These are phyloP conservation scores for Tuctoria greenei DNA, from an alignment of 176 grass and related monocot genomes.

Conservation along the genomic window DNA sequence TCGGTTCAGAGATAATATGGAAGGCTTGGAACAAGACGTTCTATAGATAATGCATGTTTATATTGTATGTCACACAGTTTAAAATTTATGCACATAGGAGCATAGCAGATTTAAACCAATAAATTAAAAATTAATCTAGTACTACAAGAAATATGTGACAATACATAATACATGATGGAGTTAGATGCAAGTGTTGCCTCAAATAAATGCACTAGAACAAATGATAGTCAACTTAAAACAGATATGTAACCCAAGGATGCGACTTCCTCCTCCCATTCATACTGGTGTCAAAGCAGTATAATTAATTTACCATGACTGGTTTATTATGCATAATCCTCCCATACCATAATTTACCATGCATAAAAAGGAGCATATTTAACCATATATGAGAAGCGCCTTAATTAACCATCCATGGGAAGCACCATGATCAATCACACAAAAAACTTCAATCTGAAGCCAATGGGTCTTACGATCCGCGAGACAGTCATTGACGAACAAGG, in stretches of 20 bases:
- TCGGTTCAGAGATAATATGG: slow-evolving; percentile 56
- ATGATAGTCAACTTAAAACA: slow-evolving; percentile 22
- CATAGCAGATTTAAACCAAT: slow-evolving; percentile 30
- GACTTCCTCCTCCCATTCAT: too few relatives aligned
- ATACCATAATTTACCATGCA: too few relatives aligned
- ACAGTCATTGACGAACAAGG: slow-evolving; percentile 48
- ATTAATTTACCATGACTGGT: too few relatives aligned
- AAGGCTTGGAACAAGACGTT: slow-evolving; percentile 58
- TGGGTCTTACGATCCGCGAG: slow-evolving; percentile 42
- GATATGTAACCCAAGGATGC: not conserved
- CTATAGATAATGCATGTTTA: slow-evolving; percentile 59
- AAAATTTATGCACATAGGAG: slow-evolving; percentile 51
- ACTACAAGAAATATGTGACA: not conserved
- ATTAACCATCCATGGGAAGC: not conserved
- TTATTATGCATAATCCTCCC: too few relatives aligned
- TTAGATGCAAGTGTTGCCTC: not conserved
- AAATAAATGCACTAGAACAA: slow-evolving; percentile 6
- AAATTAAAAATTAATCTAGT: slow-evolving; percentile 3
- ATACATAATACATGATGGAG: slow-evolving; percentile 12
- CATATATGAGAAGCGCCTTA: not conserved
- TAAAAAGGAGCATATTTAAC: not conserved
- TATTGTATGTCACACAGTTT: slow-evolving; percentile 67
- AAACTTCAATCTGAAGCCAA: not conserved
- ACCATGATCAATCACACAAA: not conserved
- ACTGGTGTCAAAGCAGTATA: too few relatives aligned